Evolutionary conservation across 768 basidiomycete genomes (phyloP).

Genomic region (Lyophyllum semitale): DNA sequence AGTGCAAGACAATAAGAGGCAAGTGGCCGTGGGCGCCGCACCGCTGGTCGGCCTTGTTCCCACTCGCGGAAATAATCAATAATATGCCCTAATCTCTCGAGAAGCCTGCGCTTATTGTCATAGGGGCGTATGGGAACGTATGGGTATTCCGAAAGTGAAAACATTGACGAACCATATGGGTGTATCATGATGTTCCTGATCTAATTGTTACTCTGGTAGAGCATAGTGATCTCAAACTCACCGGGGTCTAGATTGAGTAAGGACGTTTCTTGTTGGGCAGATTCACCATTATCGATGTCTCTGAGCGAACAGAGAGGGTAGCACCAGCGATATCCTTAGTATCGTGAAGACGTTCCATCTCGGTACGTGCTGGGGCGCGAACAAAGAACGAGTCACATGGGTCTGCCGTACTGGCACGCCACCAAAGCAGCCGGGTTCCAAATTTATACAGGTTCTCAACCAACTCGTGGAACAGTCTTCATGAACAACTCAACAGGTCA

Average conservation of each 20-base stretch:
- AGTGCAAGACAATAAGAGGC: constrained; percentile 33
- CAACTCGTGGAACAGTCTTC: neutral
- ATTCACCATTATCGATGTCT: neutral
- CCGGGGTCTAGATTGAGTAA: constrained; percentile 18
- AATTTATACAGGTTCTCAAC: neutral
- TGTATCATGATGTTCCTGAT: constrained; percentile 33
- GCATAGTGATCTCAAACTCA: constrained; percentile 11
- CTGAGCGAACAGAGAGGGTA: neutral
- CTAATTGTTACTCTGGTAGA: constrained; percentile 40
- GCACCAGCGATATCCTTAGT: neutral
- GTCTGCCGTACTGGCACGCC: neutral
- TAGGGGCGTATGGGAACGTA: constrained; percentile 12
- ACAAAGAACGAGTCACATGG: neutral
- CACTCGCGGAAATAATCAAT: constrained; percentile 20
- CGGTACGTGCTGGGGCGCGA: neutral
- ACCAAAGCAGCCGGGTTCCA: neutral
- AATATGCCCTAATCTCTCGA: constrained; percentile 25
- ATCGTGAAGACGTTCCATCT: neutral
- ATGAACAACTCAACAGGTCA: neutral
- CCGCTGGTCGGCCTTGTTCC: constrained; percentile 12
- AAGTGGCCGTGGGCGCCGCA: constrained; percentile 1
- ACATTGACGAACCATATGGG: constrained; percentile 19
- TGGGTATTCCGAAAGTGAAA: constrained; percentile 11
- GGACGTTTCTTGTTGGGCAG: constrained; percentile 11
- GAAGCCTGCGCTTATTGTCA: constrained; percentile 24